Base-by-base conservation (phyloP, 2,329 filamentous ascomycete species). In the Graphilbum ipis-grandicollis region DNA sequence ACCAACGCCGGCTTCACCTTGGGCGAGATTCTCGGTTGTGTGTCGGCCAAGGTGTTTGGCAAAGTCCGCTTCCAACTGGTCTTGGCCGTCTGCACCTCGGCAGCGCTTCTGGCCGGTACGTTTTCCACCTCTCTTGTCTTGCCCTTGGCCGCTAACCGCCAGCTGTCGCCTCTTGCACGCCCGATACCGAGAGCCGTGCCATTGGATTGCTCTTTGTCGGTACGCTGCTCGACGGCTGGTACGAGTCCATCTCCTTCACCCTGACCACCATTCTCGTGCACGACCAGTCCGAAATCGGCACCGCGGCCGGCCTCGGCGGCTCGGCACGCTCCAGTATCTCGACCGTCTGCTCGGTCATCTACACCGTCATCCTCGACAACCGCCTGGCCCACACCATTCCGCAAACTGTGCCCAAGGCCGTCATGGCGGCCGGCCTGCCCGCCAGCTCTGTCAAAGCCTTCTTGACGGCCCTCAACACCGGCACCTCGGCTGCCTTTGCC, bases 201-300 rank as follows among this genome's bases (percentile, higher is more conserved):
- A 41, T 42, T 5, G 41, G 43, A 1, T 47, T 54, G 18, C 43
- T 55, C 6, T 41, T 46, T 9, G 34, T 54, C 19, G 52, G 52
- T 17, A 46, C 47, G 31, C 52, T 56, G 42, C 49, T 52, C 33
- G 47, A 55, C 38, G 54, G 55, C 23, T 56, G 51, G 48, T 46
- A 48, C 22, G 55, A 57, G 40, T 48, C 46, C 14, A 40, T 53
- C n/a, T 48, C 48, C 31, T 51, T 56, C 39, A 50, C 50, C 10
- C 50, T 54, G 19, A 48, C 51, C 13, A 55, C 50, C 2, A 45
- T 56, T 9, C 46, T 47, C 2, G 50, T 48, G 12, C 49, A 50
- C 30, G 50, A 56, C 31, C 53, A 57, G 47, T 42, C 39, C n/a
- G 51, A 55, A 33, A 46, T 57, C 19, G 53, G 54, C 7, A 52